Evolutionary conservation across 2,329 filamentous ascomycete genomes (phyloP), one percentile per base, ranked within the genome.

Genomic region (Ascochyta koolunga): DNA sequence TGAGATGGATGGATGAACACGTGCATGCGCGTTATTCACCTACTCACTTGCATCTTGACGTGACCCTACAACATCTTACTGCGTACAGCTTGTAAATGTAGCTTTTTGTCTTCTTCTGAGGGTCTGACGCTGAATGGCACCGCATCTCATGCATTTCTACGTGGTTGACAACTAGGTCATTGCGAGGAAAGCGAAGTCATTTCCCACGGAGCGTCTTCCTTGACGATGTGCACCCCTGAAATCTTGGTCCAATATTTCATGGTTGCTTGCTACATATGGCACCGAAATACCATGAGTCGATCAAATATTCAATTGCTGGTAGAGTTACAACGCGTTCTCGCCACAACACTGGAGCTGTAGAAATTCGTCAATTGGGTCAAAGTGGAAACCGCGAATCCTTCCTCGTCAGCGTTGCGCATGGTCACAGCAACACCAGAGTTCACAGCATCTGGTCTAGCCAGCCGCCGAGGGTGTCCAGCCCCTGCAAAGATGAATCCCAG

Each of bases 161-260:
- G 37, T 42, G 31, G 43, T 32, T 27, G 25, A 42, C 18, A 33
- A 8, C n/a, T 33, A n/a, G 25, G 33, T n/a, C 8, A 22, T 2
- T 43, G 25, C 33, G 44, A 53, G 50, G 19, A 48, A 48, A 43
- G 33, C 44, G 50, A 48, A 24, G 5, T 47, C 32, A 38, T 33
- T 24, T 42, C 29, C 16, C 21, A 13, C 29, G n/a, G 15, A 27
- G 24, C 24, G 4, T 1, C 5, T 13, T 29, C 33, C 15, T 15
- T 13, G 5, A 16, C 11, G 18, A 36, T 22, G 32, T 36, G 36
- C 22, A 31, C 43, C 38, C 32, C 35, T 42, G 27, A 44, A 7
- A 16, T 48, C 32, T 35, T 27, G 11, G 22, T 27, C 10, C 19
- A 19, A n/a, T 16, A 16, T 15, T 37, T 37, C 19, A 16, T 39